phyloP scores from a whole-genome alignment of 108 stramenopile species.

The Cyclotella atomus region DNA sequence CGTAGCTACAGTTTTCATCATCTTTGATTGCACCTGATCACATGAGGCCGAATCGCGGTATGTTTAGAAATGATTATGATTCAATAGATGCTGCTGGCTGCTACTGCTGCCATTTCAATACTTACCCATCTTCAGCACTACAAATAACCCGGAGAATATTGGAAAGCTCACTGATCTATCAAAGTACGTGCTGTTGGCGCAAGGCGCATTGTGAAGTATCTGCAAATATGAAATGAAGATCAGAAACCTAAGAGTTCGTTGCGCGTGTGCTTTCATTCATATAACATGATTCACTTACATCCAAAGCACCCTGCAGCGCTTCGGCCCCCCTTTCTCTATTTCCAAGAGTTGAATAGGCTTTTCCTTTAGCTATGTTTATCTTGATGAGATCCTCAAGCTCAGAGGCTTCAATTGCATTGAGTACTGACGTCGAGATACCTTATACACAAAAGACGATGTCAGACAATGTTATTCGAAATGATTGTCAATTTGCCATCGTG shows the following conservation, averaged over 20 bases:
- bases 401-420: conserved; percentile 39
- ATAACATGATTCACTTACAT: too few relatives aligned
- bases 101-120: too few relatives aligned
- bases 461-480: too few relatives aligned
- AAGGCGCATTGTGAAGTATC: conserved; percentile 49
- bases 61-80: neutral
- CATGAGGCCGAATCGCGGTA: conserved; percentile 46
- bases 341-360: conserved; percentile 34
- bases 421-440: conserved; percentile 26
- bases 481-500: too few relatives aligned
- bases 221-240: too few relatives aligned
- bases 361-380: conserved; percentile 40
- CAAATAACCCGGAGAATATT: conserved; percentile 64
- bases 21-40: conserved; percentile 55
- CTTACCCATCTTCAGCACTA: conserved; percentile 54
- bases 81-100: too few relatives aligned
- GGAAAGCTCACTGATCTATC: conserved; percentile 71
- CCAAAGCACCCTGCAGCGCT: conserved; percentile 43
- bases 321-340: conserved; percentile 35
- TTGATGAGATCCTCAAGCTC: conserved; percentile 49
- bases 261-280: too few relatives aligned
- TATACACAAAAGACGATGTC: too few relatives aligned
- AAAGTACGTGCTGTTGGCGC: conserved; percentile 24
- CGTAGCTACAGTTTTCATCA: conserved; percentile 52
- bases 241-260: too few relatives aligned